These are phyloP conservation scores for Talaromyces sp. DNA, from an alignment of 2,329 filamentous ascomycete genomes.

Conservation along the genomic window DNA sequence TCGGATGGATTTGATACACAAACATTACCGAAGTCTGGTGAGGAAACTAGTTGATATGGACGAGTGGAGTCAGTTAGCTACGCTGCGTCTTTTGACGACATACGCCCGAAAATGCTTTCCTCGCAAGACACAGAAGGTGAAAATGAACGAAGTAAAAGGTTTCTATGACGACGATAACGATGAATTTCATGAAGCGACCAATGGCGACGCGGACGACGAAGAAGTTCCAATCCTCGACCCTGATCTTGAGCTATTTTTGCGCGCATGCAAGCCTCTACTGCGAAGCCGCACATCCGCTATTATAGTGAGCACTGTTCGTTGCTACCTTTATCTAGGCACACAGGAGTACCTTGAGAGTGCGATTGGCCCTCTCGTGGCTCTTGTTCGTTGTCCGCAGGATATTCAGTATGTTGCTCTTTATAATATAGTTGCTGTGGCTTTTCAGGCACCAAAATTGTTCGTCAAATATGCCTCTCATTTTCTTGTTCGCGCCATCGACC, in stretches of 20 bases:
- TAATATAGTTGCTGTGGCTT: conserved; percentile 91
- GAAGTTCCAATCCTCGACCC: conserved; percentile 65
- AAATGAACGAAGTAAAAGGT: conserved; percentile 58
- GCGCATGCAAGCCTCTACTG: conserved; percentile 74
- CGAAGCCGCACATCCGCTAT: conserved; percentile 93
- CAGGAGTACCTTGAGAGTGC: conserved; percentile 68
- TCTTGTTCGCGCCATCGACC: conserved; percentile 74
- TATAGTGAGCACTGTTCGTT: conserved; percentile 78
- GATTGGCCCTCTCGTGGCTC: conserved; percentile 78
- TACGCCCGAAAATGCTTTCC: conserved; percentile 91
- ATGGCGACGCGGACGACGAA: conserved; percentile 44
- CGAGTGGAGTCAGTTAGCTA: conserved; percentile 91
- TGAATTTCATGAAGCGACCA: conserved; percentile 42
- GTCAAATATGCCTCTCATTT: conserved; percentile 87
- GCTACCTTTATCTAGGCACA: conserved; percentile 80
- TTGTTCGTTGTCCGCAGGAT: conserved; percentile 79
- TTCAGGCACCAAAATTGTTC: conserved; percentile 72
- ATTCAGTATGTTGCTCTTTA: conserved; percentile 86
- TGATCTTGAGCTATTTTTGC: conserved; percentile 77
- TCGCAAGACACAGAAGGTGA: conserved; percentile 57
- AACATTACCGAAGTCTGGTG: conserved; percentile 78
- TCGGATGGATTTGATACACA: conserved; percentile 81
- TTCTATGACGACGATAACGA: conserved; percentile 72
- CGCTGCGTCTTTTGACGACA: conserved; percentile 72
- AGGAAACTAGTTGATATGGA: conserved; percentile 98